Base-by-base conservation (phyloP, 2,329 filamentous ascomycete species). In the Cladorrhinum sp. region DNA sequence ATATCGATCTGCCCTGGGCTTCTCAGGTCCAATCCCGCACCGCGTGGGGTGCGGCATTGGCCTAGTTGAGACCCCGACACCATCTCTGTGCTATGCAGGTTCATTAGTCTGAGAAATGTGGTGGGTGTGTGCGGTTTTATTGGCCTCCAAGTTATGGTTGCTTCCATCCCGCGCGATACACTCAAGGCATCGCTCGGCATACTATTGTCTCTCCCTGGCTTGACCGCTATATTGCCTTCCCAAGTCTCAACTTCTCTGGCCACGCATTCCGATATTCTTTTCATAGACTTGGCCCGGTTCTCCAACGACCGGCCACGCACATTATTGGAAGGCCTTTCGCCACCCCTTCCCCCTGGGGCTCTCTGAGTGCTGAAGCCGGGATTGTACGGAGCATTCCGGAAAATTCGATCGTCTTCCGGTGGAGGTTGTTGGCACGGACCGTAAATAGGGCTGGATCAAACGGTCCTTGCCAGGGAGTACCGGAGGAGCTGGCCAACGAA, bases 21-120 rank as follows among this genome's bases (percentile, higher is more conserved):
- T 28, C 36, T 57, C 21, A 49, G 16, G 39, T 57, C 54, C 54
- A 57, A 18, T 57, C 54, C 54, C 26, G 18, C 21, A 20, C 54
- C 39, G 54, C 54, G 54, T 57, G 54, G 54, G 54, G 54, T 57
- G 20, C 54, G 49, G 24, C 39, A 42, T 57, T 18, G 36, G 23
- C 9, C 24, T 3, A 21, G 39, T 2, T 57, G n/a, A 46, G 18
- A 21, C n/a, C 9, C 49, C 14, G 42, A 49, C 54, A 33, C 54
- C 54, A 57, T 49, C 54, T 57, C 54, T 20, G 33, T 20, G 36
- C 33, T n/a, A 46, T 24, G 42, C 16, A 21, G 33, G 33, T 24
- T 12, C 10, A 3, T 55, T n/a, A 42, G 23, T 36, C 53, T 30
- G 54, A 57, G 54, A 57, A 33, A 46, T 36, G 54, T 57, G 54